Conservation (phyloP, 2,329 filamentous ascomycete genomes). For the Trichoderma arundinaceum region DNA sequence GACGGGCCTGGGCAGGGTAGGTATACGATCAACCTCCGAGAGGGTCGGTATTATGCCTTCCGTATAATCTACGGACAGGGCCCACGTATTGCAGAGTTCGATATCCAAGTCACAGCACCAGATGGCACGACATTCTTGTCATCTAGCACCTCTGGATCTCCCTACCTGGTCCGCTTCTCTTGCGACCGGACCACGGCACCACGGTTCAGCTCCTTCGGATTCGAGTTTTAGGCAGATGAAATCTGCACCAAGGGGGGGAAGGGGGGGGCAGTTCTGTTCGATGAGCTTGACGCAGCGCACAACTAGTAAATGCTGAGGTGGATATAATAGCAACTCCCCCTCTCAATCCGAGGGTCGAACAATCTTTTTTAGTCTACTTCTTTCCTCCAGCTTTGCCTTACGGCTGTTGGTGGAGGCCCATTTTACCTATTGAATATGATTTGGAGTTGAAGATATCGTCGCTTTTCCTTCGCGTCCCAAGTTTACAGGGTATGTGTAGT, state of each 20-base stretch:
- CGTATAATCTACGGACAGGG: slow-evolving; percentile 33
- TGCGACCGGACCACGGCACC: slow-evolving; percentile 26
- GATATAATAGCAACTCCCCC: not conserved
- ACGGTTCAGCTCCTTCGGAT: slow-evolving; percentile 13
- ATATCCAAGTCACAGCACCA: slow-evolving; percentile 27
- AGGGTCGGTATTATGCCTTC: slow-evolving; percentile 31
- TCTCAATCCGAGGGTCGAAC: not conserved
- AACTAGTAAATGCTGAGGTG: not conserved
- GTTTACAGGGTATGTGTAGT: no score
- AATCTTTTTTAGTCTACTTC: not conserved
- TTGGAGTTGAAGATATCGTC: not conserved
- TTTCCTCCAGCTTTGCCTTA: not conserved
- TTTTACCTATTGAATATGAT: not conserved
- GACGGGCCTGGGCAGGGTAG: slow-evolving; percentile 33
- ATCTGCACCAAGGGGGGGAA: not conserved
- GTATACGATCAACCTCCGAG: slow-evolving; percentile 33
- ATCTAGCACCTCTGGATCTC: not conserved
- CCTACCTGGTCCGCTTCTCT: slow-evolving; percentile 27
- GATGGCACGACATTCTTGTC: slow-evolving; percentile 30
- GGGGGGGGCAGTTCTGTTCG: not conserved
- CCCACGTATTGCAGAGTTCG: slow-evolving; percentile 31
- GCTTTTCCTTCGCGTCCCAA: not conserved
- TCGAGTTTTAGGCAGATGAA: not conserved
- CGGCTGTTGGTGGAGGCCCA: not conserved
- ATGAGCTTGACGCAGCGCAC: not conserved